phyloP scores from a whole-genome alignment of 2,329 filamentous ascomycete genomes.

The Aspergillus novofumigatus region DNA sequence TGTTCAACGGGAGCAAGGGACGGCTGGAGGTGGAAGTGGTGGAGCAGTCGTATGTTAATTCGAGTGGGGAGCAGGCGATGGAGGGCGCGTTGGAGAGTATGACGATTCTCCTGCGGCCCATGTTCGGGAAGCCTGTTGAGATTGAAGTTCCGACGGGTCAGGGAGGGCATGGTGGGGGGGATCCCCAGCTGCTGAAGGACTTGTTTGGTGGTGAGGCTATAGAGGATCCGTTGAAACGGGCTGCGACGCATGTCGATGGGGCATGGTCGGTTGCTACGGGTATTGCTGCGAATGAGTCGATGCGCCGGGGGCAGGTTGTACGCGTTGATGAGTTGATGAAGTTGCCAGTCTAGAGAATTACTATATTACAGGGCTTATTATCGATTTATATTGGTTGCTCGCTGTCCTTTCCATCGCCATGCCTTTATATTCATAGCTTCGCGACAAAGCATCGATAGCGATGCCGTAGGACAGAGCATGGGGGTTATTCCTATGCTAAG shows the following conservation, averaged over 20 bases:
- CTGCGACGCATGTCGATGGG: constrained; percentile 57
- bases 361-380: not conserved
- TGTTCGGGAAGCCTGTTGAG: constrained; percentile 56
- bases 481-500: not conserved
- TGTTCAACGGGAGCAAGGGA: constrained; percentile 49
- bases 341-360: not conserved
- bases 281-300: constrained; percentile 56
- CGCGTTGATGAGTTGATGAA: constrained; percentile 48
- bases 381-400: not conserved
- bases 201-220: constrained; percentile 47
- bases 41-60: constrained; percentile 54
- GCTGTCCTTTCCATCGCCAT: not conserved
- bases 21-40: constrained; percentile 59
- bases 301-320: constrained; percentile 54
- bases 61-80: constrained; percentile 53
- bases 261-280: constrained; percentile 58
- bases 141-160: constrained; percentile 49
- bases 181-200: constrained; percentile 54
- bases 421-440: no score
- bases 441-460: not conserved
- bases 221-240: constrained; percentile 49
- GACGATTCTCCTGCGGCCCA: constrained; percentile 42
- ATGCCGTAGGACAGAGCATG: not conserved
- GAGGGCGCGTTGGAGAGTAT: constrained; percentile 24
- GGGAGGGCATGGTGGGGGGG: constrained; percentile 59